Conservation (phyloP, 257 asterid genomes). For the Solanum pinnatisectum region DNA sequence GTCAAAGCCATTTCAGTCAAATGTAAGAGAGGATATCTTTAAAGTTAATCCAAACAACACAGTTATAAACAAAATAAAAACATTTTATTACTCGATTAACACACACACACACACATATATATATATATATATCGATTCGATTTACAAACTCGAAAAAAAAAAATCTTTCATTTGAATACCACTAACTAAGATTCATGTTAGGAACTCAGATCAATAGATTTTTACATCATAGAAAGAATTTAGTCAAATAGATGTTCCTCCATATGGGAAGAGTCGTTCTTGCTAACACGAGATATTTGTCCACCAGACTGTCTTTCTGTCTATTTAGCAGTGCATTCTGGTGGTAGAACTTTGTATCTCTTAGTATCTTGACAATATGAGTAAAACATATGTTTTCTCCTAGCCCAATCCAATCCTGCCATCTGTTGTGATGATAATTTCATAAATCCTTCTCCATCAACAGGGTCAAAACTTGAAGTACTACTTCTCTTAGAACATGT, state of each 20-base stretch:
- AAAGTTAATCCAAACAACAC: not conserved
- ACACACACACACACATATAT: too few relatives aligned
- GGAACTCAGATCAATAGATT: not conserved
- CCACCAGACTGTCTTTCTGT: not conserved
- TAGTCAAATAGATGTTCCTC: not conserved
- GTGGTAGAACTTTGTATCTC: constrained; percentile 61
- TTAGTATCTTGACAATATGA: constrained; percentile 66
- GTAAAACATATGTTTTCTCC: constrained; percentile 74
- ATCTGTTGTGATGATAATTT: constrained; percentile 42
- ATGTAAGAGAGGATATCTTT: not conserved
- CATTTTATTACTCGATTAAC: not conserved
- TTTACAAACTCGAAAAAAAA: not conserved
- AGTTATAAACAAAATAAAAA: not conserved
- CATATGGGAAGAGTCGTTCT: not conserved
- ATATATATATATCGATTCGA: too few relatives aligned
- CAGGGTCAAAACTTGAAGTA: constrained; percentile 62
- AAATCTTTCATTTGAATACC: not conserved
- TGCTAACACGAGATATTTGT: not conserved
- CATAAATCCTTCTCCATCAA: constrained; percentile 58
- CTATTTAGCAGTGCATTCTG: not conserved
- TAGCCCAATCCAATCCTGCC: constrained; percentile 55
- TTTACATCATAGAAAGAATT: not conserved
- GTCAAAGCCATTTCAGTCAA: too few relatives aligned
- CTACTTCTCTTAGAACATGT: constrained; percentile 36
- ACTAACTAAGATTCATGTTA: not conserved